Evolutionary conservation across 2,329 filamentous ascomycete species (phyloP).

Genomic region (Ilyonectria destructans): DNA sequence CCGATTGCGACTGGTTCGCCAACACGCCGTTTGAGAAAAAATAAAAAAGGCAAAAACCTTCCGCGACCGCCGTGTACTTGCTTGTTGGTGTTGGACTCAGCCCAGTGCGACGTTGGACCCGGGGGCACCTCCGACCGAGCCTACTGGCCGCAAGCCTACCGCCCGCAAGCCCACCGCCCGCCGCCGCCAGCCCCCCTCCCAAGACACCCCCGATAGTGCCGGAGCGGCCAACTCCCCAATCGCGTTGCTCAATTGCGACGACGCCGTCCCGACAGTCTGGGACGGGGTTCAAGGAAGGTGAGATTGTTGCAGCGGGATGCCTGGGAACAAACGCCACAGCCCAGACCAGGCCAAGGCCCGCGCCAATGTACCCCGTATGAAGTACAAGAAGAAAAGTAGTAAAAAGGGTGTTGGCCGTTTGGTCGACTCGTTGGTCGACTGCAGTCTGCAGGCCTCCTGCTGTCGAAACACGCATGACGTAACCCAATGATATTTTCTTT

Average conservation of each 20-base stretch:
- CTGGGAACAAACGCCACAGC: slow-evolving; percentile 43
- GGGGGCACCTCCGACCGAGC: background rate
- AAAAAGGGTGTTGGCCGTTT: background rate
- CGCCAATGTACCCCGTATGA: slow-evolving; percentile 1
- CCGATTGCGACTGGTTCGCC: background rate
- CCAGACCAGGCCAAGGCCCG: slow-evolving; percentile 31
- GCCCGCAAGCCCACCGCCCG: too few relatives aligned
- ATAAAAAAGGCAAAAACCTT: background rate
- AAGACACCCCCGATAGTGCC: slow-evolving; percentile 19
- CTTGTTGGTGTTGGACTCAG: background rate
- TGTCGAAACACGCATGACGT: background rate
- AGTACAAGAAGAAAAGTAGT: background rate
- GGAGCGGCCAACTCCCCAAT: slow-evolving; percentile 38
- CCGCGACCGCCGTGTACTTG: background rate
- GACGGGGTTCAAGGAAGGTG: slow-evolving; percentile 42
- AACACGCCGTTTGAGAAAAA: background rate
- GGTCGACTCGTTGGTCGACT: background rate
- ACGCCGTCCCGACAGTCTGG: slow-evolving; percentile 46
- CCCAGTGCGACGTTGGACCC: slow-evolving; percentile 18
- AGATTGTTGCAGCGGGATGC: slow-evolving; percentile 46
- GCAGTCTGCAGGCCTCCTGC: background rate
- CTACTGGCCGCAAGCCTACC: background rate
- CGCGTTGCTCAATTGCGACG: slow-evolving; percentile 31
- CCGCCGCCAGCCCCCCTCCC: background rate
- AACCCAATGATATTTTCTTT: background rate